Percentiles rank a stretch among this genome's conserved stretches.
Conservation (phyloP, 2,329 filamentous ascomycete genomes). For the Aspergillus unguis region DNA sequence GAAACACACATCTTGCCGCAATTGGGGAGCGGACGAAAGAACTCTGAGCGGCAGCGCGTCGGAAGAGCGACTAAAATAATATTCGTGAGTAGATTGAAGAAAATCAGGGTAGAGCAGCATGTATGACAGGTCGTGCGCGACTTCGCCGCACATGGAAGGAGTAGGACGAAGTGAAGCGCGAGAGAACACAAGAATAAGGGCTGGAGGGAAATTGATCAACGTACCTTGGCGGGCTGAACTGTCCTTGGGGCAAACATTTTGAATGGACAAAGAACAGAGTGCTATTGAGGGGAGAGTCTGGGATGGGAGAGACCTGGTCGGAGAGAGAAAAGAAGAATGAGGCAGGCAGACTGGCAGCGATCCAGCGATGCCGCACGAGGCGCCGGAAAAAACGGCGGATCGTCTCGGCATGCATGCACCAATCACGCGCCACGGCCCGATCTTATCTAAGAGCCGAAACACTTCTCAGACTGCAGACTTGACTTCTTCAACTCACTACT, state of each 20-base stretch:
- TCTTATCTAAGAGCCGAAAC: constrained; percentile 18
- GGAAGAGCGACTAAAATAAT: constrained; percentile 55
- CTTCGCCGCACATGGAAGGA: constrained; percentile 38
- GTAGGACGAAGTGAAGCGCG: constrained; percentile 31
- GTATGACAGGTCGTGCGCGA: constrained; percentile 48
- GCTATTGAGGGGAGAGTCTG: constrained; percentile 10
- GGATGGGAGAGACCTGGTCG: constrained; percentile 1
- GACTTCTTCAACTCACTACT: no score
- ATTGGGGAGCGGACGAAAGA: constrained; percentile 50
- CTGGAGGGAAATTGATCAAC: constrained; percentile 12
- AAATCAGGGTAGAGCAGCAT: background rate
- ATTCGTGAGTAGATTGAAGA: constrained; percentile 19
- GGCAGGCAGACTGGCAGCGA: constrained; percentile 12
- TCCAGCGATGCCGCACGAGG: constrained; percentile 14
- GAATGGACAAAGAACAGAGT: constrained; percentile 8
- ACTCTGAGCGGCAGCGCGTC: constrained; percentile 49
- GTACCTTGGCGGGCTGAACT: constrained; percentile 42
- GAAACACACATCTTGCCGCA: constrained; percentile 53
- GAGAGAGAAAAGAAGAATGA: constrained; percentile 10
- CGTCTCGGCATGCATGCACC: constrained; percentile 29
- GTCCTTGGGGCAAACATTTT: constrained; percentile 43
- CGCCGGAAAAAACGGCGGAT: constrained; percentile 36
- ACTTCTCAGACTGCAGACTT: no score
- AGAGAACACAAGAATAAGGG: constrained; percentile 1
- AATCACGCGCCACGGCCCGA: constrained; percentile 18